Evolutionary conservation across 805 yeast species (phyloP).

Genomic region (Ogataea parapolymorpha): DNA sequence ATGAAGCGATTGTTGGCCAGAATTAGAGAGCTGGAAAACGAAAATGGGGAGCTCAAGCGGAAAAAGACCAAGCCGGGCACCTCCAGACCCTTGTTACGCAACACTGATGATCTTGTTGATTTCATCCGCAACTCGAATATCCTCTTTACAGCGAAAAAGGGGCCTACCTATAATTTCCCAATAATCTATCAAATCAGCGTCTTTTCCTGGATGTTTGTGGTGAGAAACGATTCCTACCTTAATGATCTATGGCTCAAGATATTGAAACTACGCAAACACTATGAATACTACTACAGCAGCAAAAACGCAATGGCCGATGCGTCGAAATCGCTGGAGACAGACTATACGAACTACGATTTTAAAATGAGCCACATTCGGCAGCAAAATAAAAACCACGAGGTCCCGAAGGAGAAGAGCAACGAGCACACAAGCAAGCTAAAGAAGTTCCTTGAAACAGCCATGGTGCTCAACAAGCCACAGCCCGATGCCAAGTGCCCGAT

Average conservation of each 20-base stretch:
- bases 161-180: slow-evolving; percentile 35
- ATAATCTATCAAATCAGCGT: slow-evolving; percentile 41
- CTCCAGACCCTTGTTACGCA: slow-evolving; percentile 11
- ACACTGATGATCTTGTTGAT: slow-evolving; percentile 31
- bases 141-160: slow-evolving; percentile 35
- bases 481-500: slow-evolving; percentile 21
- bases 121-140: slow-evolving; percentile 34
- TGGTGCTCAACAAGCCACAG: slow-evolving; percentile 14
- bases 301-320: slow-evolving; percentile 30
- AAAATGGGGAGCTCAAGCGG: slow-evolving; percentile 22
- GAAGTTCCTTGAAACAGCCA: slow-evolving; percentile 30
- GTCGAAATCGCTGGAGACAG: slow-evolving; percentile 30
- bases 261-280: slow-evolving; percentile 34
- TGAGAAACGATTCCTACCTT: slow-evolving; percentile 56
- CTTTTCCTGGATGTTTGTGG: slow-evolving; percentile 56
- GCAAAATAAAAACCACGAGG: slow-evolving; percentile 13
- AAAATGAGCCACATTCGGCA: slow-evolving; percentile 25
- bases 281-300: slow-evolving; percentile 34
- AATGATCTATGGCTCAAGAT: slow-evolving; percentile 49
- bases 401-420: slow-evolving; percentile 24
- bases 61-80: slow-evolving; percentile 1
- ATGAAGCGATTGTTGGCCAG: slow-evolving; percentile 21
- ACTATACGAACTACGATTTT: slow-evolving; percentile 31
- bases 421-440: slow-evolving; percentile 34
- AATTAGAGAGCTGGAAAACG: slow-evolving; percentile 30